A percentile compares a stretch with the other conserved stretches of the same genome.
These are phyloP conservation scores for Chaetothyriales sp. DNA, from an alignment of 2,329 filamentous ascomycete genomes.

Conservation along the genomic window DNA sequence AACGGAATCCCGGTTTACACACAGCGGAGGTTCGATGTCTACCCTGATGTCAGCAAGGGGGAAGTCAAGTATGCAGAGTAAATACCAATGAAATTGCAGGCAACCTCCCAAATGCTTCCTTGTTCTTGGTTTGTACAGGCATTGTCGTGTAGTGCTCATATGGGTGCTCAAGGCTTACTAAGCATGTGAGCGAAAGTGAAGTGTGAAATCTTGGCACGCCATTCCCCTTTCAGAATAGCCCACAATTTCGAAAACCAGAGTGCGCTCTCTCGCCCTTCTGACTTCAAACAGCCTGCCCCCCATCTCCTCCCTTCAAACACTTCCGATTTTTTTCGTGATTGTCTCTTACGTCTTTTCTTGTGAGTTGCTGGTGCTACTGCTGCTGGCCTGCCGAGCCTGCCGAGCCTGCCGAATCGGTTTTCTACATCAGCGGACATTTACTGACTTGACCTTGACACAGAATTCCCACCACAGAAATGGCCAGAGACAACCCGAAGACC, in stretches of 20 bases:
- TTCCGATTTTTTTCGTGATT: not conserved
- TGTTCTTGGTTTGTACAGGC: no score
- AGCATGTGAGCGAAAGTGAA: not conserved
- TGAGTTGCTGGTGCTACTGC: not conserved
- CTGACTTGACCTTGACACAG: constrained; percentile 1
- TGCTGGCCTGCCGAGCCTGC: not conserved
- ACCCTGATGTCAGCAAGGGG: constrained; percentile 68
- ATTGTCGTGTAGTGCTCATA: no score
- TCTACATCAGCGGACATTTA: not conserved
- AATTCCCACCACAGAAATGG: no score
- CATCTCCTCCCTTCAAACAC: not conserved
- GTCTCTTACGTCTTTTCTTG: not conserved
- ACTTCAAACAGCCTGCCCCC: constrained; percentile 1
- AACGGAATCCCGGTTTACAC: constrained; percentile 69
- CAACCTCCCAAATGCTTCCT: no score
- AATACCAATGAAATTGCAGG: not conserved
- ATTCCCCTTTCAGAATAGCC: constrained; percentile 6
- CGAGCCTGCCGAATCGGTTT: no score
- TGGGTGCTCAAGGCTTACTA: no score
- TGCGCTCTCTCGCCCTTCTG: no score
- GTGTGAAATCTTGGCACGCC: constrained; percentile 12
- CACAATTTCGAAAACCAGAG: constrained; percentile 3
- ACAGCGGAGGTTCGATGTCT: constrained; percentile 88
- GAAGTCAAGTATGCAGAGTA: constrained; percentile 28
- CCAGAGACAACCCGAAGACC: constrained; percentile 17